Evolutionary conservation across 208 protist species (phyloP).

Genomic region (Tritrichomonas foetus): DNA sequence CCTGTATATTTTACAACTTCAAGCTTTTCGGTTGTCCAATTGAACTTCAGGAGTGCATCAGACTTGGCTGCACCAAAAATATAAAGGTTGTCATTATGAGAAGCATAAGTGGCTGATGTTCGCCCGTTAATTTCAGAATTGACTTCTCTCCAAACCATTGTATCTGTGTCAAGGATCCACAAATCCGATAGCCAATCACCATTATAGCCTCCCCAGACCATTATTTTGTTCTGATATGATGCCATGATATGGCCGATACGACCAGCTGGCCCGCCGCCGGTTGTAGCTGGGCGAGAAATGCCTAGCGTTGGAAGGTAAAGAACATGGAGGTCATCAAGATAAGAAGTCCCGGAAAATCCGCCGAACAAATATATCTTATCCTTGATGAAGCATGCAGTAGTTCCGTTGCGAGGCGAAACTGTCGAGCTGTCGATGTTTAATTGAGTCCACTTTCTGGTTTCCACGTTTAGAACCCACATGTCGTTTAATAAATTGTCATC

Average conservation of each 20-base stretch:
- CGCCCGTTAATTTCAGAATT: not conserved
- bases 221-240: not conserved
- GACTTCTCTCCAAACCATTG: not conserved
- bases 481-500: not conserved
- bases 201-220: constrained; percentile 27
- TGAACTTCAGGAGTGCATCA: not conserved
- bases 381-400: not conserved
- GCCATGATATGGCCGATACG: not conserved
- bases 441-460: not conserved
- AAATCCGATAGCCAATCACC: not conserved
- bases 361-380: not conserved
- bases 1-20: not conserved
- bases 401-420: not conserved
- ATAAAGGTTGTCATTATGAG: not conserved
- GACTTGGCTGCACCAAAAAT: not conserved
- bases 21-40: not conserved
- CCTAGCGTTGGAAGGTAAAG: not conserved
- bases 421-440: not conserved
- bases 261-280: not conserved
- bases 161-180: not conserved
- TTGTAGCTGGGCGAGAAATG: no score
- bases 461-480: not conserved
- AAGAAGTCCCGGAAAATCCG: not conserved
- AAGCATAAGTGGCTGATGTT: not conserved
- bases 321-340: not conserved